Evolutionary conservation across 225 moss, liverwort and hornwort genomes (phyloP).

Genomic region (Physcomitrellopsis africana): DNA sequence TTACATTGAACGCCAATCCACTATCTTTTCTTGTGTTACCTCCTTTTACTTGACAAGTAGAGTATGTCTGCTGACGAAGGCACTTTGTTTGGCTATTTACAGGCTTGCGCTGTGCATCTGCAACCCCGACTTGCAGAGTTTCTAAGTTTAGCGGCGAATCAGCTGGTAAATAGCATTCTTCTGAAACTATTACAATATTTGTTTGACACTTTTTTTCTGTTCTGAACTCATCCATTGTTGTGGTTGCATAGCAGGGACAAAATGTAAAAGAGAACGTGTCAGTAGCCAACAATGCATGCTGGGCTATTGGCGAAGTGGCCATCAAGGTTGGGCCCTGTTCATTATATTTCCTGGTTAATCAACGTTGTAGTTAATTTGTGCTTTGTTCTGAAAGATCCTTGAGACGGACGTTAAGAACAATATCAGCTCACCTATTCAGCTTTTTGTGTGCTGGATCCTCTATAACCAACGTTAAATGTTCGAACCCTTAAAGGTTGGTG

Average conservation of each 20-base stretch:
- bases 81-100: constrained; percentile 23
- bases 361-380: background rate
- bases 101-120: constrained; percentile 83
- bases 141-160: constrained; percentile 75
- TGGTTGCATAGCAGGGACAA: constrained; percentile 71
- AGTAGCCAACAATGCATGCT: constrained; percentile 97
- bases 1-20: constrained; percentile 10
- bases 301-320: constrained; percentile 99
- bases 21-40: constrained; percentile 15
- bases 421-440: constrained; percentile 9
- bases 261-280: constrained; percentile 97
- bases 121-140: constrained; percentile 84
- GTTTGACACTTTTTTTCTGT: constrained; percentile 5
- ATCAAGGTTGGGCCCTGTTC: constrained; percentile 65
- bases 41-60: constrained; percentile 7
- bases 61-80: constrained; percentile 22
- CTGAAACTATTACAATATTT: constrained; percentile 8
- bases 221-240: constrained; percentile 16
- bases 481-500: constrained; percentile 12
- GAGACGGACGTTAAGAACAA: background rate
- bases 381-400: background rate
- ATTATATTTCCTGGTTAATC: background rate
- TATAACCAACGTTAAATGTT: no score
- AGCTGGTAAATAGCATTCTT: constrained; percentile 58
- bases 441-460: constrained; percentile 4